A percentile compares a stretch with the other conserved stretches of the same genome.
Conservation (phyloP, 371 early-diverging fungal species). For the Sporodiniella umbellata region DNA sequence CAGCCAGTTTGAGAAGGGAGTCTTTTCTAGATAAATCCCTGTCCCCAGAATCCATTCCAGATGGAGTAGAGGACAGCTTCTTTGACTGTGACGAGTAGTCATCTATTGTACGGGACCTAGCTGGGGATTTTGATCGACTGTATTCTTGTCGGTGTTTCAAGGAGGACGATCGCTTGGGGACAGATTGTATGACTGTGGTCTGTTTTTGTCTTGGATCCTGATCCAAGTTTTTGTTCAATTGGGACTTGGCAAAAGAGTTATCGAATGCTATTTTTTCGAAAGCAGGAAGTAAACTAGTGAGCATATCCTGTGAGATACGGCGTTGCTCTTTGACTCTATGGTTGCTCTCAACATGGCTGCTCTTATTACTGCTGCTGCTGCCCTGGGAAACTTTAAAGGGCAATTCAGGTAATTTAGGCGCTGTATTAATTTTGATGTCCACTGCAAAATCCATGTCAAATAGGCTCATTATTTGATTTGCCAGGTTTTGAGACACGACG, state of each 20-base stretch:
- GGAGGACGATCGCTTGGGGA: slow-evolving; percentile 29
- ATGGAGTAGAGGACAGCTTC: neutral
- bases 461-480: slow-evolving; percentile 46
- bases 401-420: slow-evolving; percentile 40
- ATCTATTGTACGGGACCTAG: neutral
- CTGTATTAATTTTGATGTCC: slow-evolving; percentile 39
- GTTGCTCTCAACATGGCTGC: too few relatives aligned
- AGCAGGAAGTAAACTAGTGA: slow-evolving; percentile 18
- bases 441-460: slow-evolving; percentile 54
- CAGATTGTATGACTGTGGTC: slow-evolving; percentile 21
- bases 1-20: slow-evolving; percentile 20
- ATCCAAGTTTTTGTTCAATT: slow-evolving; percentile 1
- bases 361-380: too few relatives aligned
- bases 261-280: slow-evolving; percentile 26
- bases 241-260: slow-evolving; percentile 2
- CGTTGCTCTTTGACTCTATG: slow-evolving; percentile 3
- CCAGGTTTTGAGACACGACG: slow-evolving; percentile 34
- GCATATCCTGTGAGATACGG: slow-evolving; percentile 19
- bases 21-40: slow-evolving; percentile 7
- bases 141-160: slow-evolving; percentile 18
- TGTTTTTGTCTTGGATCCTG: slow-evolving; percentile 4
- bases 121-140: neutral
- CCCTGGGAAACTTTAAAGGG: slow-evolving; percentile 23
- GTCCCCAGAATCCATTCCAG: neutral
- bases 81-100: neutral